These are phyloP conservation scores for Astrephomene gubernaculifera DNA, from an alignment of 139 green algal genomes.

Conservation along the genomic window DNA sequence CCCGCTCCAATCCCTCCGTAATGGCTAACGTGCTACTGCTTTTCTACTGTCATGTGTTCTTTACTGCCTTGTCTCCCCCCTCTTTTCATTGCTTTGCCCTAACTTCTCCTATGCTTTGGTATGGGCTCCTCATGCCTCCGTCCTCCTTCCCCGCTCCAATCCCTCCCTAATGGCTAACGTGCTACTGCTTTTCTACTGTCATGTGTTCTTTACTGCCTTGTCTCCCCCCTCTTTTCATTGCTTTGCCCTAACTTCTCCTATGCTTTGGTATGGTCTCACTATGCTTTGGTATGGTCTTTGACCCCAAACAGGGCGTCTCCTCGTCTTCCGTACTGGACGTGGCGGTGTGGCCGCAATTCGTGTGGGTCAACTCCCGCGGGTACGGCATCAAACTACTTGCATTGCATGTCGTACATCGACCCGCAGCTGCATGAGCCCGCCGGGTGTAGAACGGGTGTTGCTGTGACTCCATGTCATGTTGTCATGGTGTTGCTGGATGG, in stretches of 20 bases:
- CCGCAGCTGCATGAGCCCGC: no score
- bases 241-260: no score
- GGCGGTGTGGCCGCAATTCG: slow-evolving; percentile 17
- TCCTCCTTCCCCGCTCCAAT: background rate
- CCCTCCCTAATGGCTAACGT: background rate
- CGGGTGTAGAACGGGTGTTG: no score
- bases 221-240: background rate
- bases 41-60: background rate
- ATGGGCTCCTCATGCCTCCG: background rate
- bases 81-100: background rate
- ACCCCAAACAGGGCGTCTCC: background rate
- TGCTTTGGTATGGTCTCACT: no score
- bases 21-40: background rate
- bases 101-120: no score
- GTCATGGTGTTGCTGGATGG: no score
- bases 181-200: background rate
- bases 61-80: background rate
- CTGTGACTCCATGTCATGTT: no score
- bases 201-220: background rate
- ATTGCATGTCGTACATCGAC: background rate
- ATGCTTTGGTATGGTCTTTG: no score
- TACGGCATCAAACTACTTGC: background rate
- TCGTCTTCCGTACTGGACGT: slow-evolving; percentile 9
- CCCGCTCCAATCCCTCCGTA: background rate
- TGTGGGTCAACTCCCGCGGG: slow-evolving; percentile 9